A percentile compares a stretch with the other conserved stretches of the same genome.
Conservation (phyloP, 2,329 filamentous ascomycete genomes). For the Mariannaea sp. region DNA sequence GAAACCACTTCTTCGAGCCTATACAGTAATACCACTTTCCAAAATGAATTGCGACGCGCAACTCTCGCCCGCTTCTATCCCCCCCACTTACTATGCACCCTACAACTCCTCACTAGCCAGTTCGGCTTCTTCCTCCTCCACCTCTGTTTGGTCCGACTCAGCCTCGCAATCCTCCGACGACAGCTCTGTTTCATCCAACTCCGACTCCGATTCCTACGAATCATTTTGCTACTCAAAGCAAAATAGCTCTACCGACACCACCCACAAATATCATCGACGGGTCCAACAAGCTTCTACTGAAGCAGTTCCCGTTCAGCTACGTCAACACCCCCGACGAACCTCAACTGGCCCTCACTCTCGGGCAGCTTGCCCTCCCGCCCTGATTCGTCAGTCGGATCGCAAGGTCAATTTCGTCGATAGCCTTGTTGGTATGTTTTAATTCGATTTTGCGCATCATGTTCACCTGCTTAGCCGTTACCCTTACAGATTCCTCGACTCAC, state of each 20-base stretch:
- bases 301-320: conserved; percentile 63
- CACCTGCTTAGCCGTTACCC: conserved; percentile 42
- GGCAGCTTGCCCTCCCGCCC: conserved; percentile 69
- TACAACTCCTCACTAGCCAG: conserved; percentile 75
- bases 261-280: conserved; percentile 31
- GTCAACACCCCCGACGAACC: conserved; percentile 66
- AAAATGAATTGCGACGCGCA: conserved; percentile 64
- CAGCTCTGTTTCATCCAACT: conserved; percentile 65
- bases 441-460: conserved; percentile 23
- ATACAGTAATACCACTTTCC: conserved; percentile 40
- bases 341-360: conserved; percentile 59
- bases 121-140: conserved; percentile 75
- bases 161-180: conserved; percentile 73
- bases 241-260: conserved; percentile 29
- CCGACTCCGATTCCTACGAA: conserved; percentile 57
- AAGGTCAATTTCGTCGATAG: conserved; percentile 96
- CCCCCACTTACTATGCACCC: conserved; percentile 56
- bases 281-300: conserved; percentile 42
- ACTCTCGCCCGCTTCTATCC: conserved; percentile 56
- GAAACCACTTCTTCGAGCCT: conserved; percentile 39
- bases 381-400: conserved; percentile 86
- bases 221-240: conserved; percentile 46
- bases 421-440: conserved; percentile 84
- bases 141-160: conserved; percentile 77
- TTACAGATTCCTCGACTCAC: conserved; percentile 91